Evolutionary conservation across 2,329 filamentous ascomycete species (phyloP).

Genomic region (Pseudopyricularia javanii): DNA sequence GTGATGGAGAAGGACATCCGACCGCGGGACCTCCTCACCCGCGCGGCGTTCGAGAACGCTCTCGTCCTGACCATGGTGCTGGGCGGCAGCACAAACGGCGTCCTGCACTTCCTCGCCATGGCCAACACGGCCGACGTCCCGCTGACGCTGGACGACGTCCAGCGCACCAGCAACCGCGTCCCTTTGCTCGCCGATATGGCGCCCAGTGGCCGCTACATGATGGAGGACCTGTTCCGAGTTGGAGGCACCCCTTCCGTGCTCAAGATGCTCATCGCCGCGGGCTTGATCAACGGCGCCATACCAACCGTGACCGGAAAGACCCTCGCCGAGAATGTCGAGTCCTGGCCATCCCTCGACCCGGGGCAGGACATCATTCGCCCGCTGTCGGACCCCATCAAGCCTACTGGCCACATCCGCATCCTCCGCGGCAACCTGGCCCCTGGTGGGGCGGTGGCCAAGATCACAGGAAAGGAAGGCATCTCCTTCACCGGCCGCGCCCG

Average conservation of each 20-base stretch:
- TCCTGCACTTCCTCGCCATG: slow-evolving; percentile 84
- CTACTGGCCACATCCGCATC: slow-evolving; percentile 80
- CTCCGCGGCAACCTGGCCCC: slow-evolving; percentile 76
- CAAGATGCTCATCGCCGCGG: slow-evolving; percentile 68
- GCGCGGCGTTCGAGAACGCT: slow-evolving; percentile 74
- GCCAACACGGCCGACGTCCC: slow-evolving; percentile 70
- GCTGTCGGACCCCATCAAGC: slow-evolving; percentile 73
- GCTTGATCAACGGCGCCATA: slow-evolving; percentile 64
- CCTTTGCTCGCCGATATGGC: slow-evolving; percentile 80
- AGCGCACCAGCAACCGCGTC: slow-evolving; percentile 68
- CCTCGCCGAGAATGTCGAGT: slow-evolving; percentile 66
- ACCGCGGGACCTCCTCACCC: slow-evolving; percentile 69
- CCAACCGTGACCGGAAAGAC: slow-evolving; percentile 77
- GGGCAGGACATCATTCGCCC: slow-evolving; percentile 75
- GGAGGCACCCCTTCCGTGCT: slow-evolving; percentile 78
- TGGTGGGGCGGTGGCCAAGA: slow-evolving; percentile 80
- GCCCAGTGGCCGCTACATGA: slow-evolving; percentile 67
- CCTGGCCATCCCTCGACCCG: slow-evolving; percentile 64
- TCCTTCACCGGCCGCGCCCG: slow-evolving; percentile 68
- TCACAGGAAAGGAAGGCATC: slow-evolving; percentile 88
- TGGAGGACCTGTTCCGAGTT: slow-evolving; percentile 78
- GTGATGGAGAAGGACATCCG: slow-evolving; percentile 77
- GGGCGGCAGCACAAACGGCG: slow-evolving; percentile 82
- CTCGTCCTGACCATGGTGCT: slow-evolving; percentile 83
- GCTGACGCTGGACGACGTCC: slow-evolving; percentile 71